Percentiles rank a stretch among this genome's conserved stretches.
phyloP scores from a whole-genome alignment of 192 early-diverging fungal species.

The Ambispora gerdemannii region DNA sequence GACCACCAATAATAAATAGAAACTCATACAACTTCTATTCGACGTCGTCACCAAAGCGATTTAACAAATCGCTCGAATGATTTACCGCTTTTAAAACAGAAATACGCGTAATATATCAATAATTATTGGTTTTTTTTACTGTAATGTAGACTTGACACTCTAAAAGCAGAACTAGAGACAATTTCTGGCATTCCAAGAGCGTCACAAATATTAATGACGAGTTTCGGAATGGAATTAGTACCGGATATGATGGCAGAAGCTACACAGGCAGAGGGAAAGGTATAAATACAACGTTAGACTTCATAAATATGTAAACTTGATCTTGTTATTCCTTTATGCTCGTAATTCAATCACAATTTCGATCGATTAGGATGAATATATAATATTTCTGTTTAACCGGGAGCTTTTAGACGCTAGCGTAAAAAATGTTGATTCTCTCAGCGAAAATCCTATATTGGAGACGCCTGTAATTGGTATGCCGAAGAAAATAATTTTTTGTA shows the following conservation, averaged over 20 bases:
- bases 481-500: neutral
- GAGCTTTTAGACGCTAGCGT: conserved; percentile 46
- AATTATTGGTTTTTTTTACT: neutral
- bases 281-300: conserved; percentile 31
- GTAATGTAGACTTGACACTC: conserved; percentile 31
- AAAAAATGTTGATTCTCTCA: conserved; percentile 40
- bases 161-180: conserved; percentile 40
- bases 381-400: conserved; percentile 50
- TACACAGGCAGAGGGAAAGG: conserved; percentile 43
- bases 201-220: conserved; percentile 56
- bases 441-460: conserved; percentile 41
- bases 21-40: neutral
- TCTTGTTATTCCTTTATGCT: neutral
- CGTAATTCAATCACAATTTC: conserved; percentile 4
- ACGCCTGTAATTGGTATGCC: conserved; percentile 33
- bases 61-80: neutral
- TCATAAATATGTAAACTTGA: neutral
- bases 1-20: neutral
- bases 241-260: conserved; percentile 45
- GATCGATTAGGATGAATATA: conserved; percentile 46
- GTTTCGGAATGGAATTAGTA: conserved; percentile 47
- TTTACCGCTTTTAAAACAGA: neutral
- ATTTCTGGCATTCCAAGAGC: conserved; percentile 41
- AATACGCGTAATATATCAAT: neutral
- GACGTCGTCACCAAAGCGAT: neutral